A percentile compares a stretch with the other conserved stretches of the same genome.
phyloP scores from a whole-genome alignment of 805 yeast species.

The Dipodascopsis uninucleata region DNA sequence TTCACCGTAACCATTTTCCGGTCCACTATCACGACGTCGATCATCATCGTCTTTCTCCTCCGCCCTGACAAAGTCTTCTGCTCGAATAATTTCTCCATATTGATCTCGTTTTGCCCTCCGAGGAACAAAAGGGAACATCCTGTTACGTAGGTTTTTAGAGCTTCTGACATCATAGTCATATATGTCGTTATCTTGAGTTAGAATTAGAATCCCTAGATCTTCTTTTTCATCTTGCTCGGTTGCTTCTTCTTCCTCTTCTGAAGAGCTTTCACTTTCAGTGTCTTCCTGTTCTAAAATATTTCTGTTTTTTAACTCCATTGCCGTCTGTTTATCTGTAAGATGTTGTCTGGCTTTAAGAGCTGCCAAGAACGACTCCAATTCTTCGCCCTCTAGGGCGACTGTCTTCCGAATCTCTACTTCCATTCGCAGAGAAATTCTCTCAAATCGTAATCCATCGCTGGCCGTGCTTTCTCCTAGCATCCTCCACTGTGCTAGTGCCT shows the following conservation, averaged over 20 bases:
- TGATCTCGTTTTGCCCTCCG: constrained; percentile 66
- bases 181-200: constrained; percentile 36
- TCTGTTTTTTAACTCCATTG: constrained; percentile 38
- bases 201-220: constrained; percentile 28
- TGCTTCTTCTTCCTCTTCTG: constrained; percentile 10
- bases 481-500: constrained; percentile 40
- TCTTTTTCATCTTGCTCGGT: constrained; percentile 33
- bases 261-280: constrained; percentile 21
- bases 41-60: constrained; percentile 39
- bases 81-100: constrained; percentile 75
- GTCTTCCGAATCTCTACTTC: constrained; percentile 33
- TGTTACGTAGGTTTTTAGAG: constrained; percentile 30
- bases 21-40: constrained; percentile 30
- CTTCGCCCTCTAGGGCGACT: constrained; percentile 37
- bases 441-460: constrained; percentile 3
- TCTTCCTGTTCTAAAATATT: constrained; percentile 36
- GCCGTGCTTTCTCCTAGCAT: constrained; percentile 5
- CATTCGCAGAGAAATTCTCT: constrained; percentile 6
- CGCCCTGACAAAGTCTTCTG: constrained; percentile 56
- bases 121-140: constrained; percentile 71
- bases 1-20: no score
- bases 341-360: constrained; percentile 28
- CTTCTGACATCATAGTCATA: constrained; percentile 54
- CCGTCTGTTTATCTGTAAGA: constrained; percentile 32
- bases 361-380: constrained; percentile 33